phyloP scores from a whole-genome alignment of 2,329 filamentous ascomycete genomes.

The Apiospora rasikravindrae region DNA sequence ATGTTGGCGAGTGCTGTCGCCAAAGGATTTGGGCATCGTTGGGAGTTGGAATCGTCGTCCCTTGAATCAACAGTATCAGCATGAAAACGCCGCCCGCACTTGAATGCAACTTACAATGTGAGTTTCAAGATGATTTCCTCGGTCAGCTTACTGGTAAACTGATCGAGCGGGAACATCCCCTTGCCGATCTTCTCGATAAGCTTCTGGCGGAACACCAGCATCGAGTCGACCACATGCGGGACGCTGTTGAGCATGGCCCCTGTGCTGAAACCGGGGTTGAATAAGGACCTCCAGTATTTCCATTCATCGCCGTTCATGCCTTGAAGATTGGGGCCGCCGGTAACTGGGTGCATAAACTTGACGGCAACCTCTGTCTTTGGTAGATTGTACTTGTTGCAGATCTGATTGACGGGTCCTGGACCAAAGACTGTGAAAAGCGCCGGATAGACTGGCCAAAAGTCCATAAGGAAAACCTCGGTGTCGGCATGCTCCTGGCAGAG shows the following conservation, averaged over 20 bases:
- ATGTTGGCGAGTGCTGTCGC: slow-evolving; percentile 20
- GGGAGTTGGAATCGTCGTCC: background rate
- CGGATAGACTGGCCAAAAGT: background rate
- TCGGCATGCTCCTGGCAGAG: background rate
- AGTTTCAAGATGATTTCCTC: background rate
- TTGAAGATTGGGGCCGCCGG: background rate
- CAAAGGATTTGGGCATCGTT: background rate
- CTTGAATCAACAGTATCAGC: background rate
- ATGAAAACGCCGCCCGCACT: no score
- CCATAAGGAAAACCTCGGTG: background rate
- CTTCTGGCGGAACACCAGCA: background rate
- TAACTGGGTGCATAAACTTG: background rate
- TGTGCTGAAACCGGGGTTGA: slow-evolving; percentile 9
- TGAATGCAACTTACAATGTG: background rate
- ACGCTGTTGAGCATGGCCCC: slow-evolving; percentile 15
- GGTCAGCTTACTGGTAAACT: background rate
- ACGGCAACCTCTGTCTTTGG: background rate
- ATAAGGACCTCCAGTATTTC: slow-evolving; percentile 16
- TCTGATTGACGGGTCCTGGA: background rate
- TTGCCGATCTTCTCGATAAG: background rate
- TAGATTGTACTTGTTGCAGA: background rate
- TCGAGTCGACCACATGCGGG: background rate
- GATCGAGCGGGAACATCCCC: background rate
- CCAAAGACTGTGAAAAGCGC: background rate
- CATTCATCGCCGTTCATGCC: slow-evolving; percentile 19